A percentile compares a stretch with the other conserved stretches of the same genome.
Evolutionary conservation across 495 filamentous ascomycete species (phyloP).

Genomic region (Paragyromitra xinjiangensis): DNA sequence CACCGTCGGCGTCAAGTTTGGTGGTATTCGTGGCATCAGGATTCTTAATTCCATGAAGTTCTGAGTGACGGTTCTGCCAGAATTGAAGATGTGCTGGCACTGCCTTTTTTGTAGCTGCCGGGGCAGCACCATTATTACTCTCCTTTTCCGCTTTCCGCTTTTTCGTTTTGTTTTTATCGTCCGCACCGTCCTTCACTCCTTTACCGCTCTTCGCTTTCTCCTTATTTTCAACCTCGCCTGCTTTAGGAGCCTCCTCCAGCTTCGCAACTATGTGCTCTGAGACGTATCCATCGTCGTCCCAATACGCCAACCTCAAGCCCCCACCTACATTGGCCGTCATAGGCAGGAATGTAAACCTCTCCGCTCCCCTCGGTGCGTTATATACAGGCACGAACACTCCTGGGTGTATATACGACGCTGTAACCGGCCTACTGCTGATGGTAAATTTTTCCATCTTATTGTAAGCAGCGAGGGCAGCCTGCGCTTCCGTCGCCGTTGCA

Average conservation of each 20-base stretch:
- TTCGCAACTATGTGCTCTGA: slow-evolving; percentile 71
- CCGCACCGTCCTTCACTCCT: slow-evolving; percentile 59
- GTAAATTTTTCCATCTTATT: slow-evolving; percentile 83
- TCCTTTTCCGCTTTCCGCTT: slow-evolving; percentile 72
- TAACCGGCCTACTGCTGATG: slow-evolving; percentile 78
- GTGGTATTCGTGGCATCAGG: slow-evolving; percentile 17
- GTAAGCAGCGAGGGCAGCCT: slow-evolving; percentile 77
- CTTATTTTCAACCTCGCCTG: slow-evolving; percentile 20
- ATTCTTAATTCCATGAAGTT: slow-evolving; percentile 71
- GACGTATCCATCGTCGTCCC: slow-evolving; percentile 82
- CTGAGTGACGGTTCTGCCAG: slow-evolving; percentile 86
- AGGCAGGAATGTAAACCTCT: slow-evolving; percentile 75
- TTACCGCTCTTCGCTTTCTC: slow-evolving; percentile 56
- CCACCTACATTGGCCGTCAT: slow-evolving; percentile 68
- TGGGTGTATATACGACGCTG: slow-evolving; percentile 81
- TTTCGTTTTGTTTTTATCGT: slow-evolving; percentile 70
- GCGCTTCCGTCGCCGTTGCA: slow-evolving; percentile 76
- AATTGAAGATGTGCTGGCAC: slow-evolving; percentile 78
- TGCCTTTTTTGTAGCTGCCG: slow-evolving; percentile 58
- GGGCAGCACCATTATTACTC: slow-evolving; percentile 60
- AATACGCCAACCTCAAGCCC: slow-evolving; percentile 77
- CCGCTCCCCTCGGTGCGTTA: slow-evolving; percentile 65
- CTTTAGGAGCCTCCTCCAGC: slow-evolving; percentile 58
- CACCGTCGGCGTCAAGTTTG: slow-evolving; percentile 28
- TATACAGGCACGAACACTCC: slow-evolving; percentile 85